phyloP scores from a whole-genome alignment of 345 rosid species.

The Hypericum androsaemum region DNA sequence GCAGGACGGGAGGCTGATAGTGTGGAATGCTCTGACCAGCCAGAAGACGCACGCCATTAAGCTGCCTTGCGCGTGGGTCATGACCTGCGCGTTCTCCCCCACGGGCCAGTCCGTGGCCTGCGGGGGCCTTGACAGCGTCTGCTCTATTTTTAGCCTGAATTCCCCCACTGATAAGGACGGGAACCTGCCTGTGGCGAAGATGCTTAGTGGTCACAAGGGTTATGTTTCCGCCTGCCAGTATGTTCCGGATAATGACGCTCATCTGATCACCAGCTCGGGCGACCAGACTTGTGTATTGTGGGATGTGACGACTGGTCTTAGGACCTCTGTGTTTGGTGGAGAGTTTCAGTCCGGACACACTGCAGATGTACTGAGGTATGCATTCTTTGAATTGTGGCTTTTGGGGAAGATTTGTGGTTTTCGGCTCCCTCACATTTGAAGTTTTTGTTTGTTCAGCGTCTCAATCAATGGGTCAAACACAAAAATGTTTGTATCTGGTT shows the following conservation, averaged over 20 bases:
- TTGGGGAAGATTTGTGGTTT: background rate
- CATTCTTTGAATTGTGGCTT: background rate
- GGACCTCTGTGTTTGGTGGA: constrained; percentile 93
- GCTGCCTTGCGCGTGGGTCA: constrained; percentile 95
- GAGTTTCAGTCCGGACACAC: constrained; percentile 98
- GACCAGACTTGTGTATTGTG: constrained; percentile 90
- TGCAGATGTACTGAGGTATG: constrained; percentile 82
- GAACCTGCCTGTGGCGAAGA: constrained; percentile 56
- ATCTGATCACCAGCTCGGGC: constrained; percentile 78
- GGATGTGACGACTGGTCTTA: constrained; percentile 92
- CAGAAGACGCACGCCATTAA: constrained; percentile 95
- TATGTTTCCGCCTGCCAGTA: constrained; percentile 92
- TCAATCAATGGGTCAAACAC: constrained; percentile 68
- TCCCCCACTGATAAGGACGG: constrained; percentile 80
- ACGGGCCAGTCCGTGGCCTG: constrained; percentile 89
- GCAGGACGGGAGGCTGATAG: constrained; percentile 85
- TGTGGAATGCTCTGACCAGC: constrained; percentile 95
- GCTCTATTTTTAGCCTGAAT: constrained; percentile 89
- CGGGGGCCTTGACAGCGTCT: constrained; percentile 91
- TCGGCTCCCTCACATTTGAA: background rate
- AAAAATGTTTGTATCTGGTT: constrained; percentile 82
- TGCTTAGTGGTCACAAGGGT: constrained; percentile 86
- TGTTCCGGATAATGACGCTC: constrained; percentile 83
- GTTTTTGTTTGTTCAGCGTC: constrained; percentile 37
- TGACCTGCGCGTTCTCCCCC: constrained; percentile 97